phyloP scores from a whole-genome alignment of 2,329 filamentous ascomycete genomes.

The Alternaria panax region DNA sequence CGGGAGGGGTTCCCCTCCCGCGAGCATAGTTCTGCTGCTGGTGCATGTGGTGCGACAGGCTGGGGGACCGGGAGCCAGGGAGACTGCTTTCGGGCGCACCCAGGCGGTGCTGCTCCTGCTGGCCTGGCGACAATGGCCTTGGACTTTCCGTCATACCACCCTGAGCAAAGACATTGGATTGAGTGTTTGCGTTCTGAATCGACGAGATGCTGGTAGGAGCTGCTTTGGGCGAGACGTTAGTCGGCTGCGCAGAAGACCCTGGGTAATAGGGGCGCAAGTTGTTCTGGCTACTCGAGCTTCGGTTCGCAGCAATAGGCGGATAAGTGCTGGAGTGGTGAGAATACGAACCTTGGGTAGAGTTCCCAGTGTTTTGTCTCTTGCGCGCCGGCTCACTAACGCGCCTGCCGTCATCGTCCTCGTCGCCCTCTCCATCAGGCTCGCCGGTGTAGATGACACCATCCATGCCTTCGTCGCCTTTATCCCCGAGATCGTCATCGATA shows the following conservation, averaged over 20 bases:
- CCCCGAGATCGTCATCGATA: slow-evolving; percentile 72
- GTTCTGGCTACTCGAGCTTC: slow-evolving; percentile 37
- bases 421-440: slow-evolving; percentile 67
- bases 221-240: slow-evolving; percentile 50
- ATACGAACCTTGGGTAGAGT: slow-evolving; percentile 63
- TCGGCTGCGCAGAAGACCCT: slow-evolving; percentile 46
- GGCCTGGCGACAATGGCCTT: slow-evolving; percentile 78
- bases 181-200: slow-evolving; percentile 42
- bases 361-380: slow-evolving; percentile 71
- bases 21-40: slow-evolving; percentile 69
- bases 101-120: slow-evolving; percentile 61
- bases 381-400: slow-evolving; percentile 75
- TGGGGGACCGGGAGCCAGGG: slow-evolving; percentile 70
- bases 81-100: slow-evolving; percentile 58
- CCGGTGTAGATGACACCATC: slow-evolving; percentile 66
- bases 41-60: slow-evolving; percentile 69
- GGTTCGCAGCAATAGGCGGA: slow-evolving; percentile 66
- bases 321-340: slow-evolving; percentile 78
- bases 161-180: slow-evolving; percentile 71
- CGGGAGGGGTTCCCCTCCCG: slow-evolving; percentile 63
- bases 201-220: slow-evolving; percentile 48
- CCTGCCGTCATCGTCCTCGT: slow-evolving; percentile 56
- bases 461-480: slow-evolving; percentile 65
- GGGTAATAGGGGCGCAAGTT: slow-evolving; percentile 48
- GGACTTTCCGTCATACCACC: slow-evolving; percentile 83